Evolutionary conservation across 768 basidiomycete genomes (phyloP).

Genomic region (Cystobasidiopsis lactophilus): DNA sequence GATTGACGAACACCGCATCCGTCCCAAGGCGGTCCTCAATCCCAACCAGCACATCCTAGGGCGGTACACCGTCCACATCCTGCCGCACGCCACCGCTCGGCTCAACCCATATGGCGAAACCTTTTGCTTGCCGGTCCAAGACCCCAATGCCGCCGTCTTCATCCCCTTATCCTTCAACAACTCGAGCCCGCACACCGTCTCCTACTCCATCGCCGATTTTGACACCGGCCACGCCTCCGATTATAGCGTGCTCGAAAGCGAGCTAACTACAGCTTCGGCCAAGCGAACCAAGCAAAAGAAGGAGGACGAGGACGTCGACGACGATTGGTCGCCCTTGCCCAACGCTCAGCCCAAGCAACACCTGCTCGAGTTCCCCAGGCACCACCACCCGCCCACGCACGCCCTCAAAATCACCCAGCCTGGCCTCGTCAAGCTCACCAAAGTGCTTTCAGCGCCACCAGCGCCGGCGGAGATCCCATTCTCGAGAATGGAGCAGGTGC

Average conservation of each 20-base stretch:
- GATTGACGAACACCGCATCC: conserved; percentile 19
- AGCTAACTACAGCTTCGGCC: conserved; percentile 3
- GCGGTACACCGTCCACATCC: conserved; percentile 51
- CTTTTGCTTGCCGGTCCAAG: conserved; percentile 44
- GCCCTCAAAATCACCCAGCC: background rate
- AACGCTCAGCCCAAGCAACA: conserved; percentile 29
- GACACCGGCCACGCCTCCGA: conserved; percentile 18
- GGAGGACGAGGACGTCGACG: conserved; percentile 22
- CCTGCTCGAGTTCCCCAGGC: no score
- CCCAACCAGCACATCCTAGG: conserved; percentile 31
- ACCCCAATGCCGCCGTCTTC: conserved; percentile 33
- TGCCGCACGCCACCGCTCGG: conserved; percentile 43
- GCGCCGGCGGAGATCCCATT: background rate
- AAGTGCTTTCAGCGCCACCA: background rate
- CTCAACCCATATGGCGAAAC: conserved; percentile 53
- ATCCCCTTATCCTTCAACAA: conserved; percentile 78
- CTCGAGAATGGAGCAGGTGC: background rate
- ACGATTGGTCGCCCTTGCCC: conserved; percentile 24
- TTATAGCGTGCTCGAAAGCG: conserved; percentile 13
- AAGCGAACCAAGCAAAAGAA: conserved; percentile 6
- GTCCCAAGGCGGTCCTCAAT: conserved; percentile 22
- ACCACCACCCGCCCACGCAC: conserved; percentile 17
- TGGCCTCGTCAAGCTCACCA: background rate
- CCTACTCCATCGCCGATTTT: conserved; percentile 51
- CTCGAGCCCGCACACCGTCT: conserved; percentile 46